Conservation (phyloP, 2,329 filamentous ascomycete species). For the Aspergillus aculeatinus region DNA sequence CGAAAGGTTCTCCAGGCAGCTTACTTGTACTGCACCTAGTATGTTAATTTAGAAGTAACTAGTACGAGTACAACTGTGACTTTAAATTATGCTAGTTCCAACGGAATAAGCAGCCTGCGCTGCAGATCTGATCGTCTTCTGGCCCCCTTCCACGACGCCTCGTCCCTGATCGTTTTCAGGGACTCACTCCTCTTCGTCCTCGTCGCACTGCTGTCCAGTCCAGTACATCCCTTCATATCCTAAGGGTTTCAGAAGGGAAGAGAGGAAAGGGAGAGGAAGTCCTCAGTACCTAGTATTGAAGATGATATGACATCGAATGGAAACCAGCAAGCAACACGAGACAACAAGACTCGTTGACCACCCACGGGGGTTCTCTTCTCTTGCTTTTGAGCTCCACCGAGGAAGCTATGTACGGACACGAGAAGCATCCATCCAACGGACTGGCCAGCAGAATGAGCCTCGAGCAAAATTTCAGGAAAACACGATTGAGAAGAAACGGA, state of each 20-base stretch:
- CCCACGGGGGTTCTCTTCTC: neutral
- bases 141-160: neutral
- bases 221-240: neutral
- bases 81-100: neutral
- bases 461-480: neutral
- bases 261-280: neutral
- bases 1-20: neutral
- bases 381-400: neutral
- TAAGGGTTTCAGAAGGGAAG: neutral
- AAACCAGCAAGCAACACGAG: neutral
- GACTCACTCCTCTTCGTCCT: neutral
- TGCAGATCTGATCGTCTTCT: neutral
- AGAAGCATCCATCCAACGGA: neutral
- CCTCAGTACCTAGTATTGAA: no score
- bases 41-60: neutral
- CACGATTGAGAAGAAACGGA: neutral
- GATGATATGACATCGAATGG: neutral
- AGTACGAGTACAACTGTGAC: neutral
- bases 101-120: neutral
- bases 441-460: neutral
- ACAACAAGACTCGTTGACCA: neutral
- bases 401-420: neutral
- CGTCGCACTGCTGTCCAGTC: neutral
- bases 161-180: neutral
- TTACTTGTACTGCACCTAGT: no score